phyloP scores from a whole-genome alignment of 331 rosid genomes.

The Phaseolus coccineus region DNA sequence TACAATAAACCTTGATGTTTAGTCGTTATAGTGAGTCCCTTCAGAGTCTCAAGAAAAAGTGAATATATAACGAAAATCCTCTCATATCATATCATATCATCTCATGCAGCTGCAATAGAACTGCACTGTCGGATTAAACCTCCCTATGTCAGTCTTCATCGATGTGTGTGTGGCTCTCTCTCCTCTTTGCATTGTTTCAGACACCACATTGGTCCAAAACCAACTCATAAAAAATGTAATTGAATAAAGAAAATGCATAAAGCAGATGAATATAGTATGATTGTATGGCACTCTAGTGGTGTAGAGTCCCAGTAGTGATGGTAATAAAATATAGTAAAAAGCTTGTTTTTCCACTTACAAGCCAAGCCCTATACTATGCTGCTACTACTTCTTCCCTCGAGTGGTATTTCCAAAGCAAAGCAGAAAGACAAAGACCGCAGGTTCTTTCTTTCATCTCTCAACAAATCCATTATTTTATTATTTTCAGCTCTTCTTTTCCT shows the following conservation, averaged over 20 bases:
- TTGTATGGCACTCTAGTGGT: background rate
- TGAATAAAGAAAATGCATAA: background rate
- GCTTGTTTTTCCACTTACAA: background rate
- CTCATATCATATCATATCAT: slow-evolving; percentile 21
- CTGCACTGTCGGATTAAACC: slow-evolving; percentile 57
- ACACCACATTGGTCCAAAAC: slow-evolving; percentile 11
- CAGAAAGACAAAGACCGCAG: slow-evolving; percentile 64
- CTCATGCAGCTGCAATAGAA: slow-evolving; percentile 52
- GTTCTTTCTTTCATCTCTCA: slow-evolving; percentile 48
- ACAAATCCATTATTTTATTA: slow-evolving; percentile 37
- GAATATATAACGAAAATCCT: slow-evolving; percentile 12
- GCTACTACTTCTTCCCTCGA: slow-evolving; percentile 33
- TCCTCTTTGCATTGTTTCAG: slow-evolving; percentile 17
- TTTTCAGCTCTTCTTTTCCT: slow-evolving; percentile 23
- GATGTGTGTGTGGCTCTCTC: background rate
- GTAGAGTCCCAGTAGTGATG: background rate
- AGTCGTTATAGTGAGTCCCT: slow-evolving; percentile 10
- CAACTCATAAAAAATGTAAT: background rate
- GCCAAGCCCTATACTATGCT: slow-evolving; percentile 28
- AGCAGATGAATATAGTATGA: background rate
- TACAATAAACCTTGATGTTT: slow-evolving; percentile 1
- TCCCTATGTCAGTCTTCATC: slow-evolving; percentile 33
- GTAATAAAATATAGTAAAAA: slow-evolving; percentile 2
- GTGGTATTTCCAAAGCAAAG: slow-evolving; percentile 71
- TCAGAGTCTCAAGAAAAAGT: background rate